phyloP scores from a whole-genome alignment of 2,329 filamentous ascomycete genomes.

The Fonsecaea nubica region DNA sequence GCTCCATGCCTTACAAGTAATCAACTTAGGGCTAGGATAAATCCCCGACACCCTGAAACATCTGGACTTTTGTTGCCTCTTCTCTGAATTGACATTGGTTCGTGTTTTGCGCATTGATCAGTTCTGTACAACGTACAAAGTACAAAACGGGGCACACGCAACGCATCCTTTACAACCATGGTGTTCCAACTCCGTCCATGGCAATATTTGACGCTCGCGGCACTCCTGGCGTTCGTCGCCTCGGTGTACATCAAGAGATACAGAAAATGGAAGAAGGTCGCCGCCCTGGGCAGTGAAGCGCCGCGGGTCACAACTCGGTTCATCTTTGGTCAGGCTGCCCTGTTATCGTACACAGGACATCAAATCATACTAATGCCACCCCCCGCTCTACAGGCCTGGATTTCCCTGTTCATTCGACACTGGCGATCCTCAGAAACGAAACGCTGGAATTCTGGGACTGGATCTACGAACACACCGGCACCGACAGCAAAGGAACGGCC shows the following conservation, averaged over 20 bases:
- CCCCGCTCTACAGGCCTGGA: conserved; percentile 29
- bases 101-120: neutral
- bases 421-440: conserved; percentile 29
- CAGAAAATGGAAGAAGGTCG: conserved; percentile 28
- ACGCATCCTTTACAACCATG: conserved; percentile 10
- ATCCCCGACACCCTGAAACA: no score
- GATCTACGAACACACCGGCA: conserved; percentile 33
- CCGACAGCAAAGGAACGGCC: conserved; percentile 22
- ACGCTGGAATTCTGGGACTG: conserved; percentile 38
- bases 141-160: no score
- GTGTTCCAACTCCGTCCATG: conserved; percentile 27
- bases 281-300: conserved; percentile 28
- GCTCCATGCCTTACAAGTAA: no score
- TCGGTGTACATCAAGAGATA: conserved; percentile 33
- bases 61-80: no score
- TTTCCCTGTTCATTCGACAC: conserved; percentile 35
- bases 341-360: neutral
- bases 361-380: conserved; percentile 6
- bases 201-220: conserved; percentile 22
- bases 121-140: no score
- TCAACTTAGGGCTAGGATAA: no score
- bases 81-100: no score
- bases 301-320: conserved; percentile 32
- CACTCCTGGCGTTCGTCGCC: conserved; percentile 22
- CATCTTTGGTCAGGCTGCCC: conserved; percentile 27